Base-by-base conservation (phyloP, 2,329 filamentous ascomycete species). In the Penicillium glabrum region DNA sequence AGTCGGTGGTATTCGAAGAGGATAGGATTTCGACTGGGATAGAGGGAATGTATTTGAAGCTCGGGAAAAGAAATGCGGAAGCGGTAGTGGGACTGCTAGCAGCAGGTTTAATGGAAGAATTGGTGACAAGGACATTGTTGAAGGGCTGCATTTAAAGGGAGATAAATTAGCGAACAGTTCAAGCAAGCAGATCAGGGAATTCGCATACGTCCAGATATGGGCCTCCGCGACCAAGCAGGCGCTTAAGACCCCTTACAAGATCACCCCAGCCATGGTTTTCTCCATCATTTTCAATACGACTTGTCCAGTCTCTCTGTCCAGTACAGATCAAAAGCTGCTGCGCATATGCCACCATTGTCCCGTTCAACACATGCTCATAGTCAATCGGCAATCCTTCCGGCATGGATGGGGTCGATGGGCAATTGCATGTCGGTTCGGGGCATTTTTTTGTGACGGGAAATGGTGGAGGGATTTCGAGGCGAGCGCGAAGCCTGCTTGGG, bases 291-390 rank as follows among this genome's bases (percentile, higher is more conserved):
- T 96, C 92, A 60, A 97, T 96, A 56, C 85, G 84, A 68, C 89
- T 93, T 27, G 82, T 80, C 93, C 93, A 97, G 75, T 96, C 90
- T 29, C 82, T 77, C 59, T 86, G 85, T 5, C 91, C 92, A 0
- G 92, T 96, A 60, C 89, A 93, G 14, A 97, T 81, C 10, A 98
- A 75, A 3, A 97, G 83, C 65, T 97, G 92, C 73, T 96, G 88
- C 1, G 86, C 82, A 71, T 96, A 96, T 1, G 82, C 79, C 2
- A 89, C 81, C 76, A 96, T 93, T 6, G 89, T 88, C 13, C 90
- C 90, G 69, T 89, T 88, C 44, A 97, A 78, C 19, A 83, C 80
- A 39, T 84, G 84, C 59, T 84, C 82, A 65, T 83, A 81, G 69
- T 97, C 92, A 52, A 97, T 93, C 23, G 87, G 84, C 16, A 96